A percentile compares a stretch with the other conserved stretches of the same genome.
Conservation (phyloP, 305 asterid species). For the Fraxinus paxiana region DNA sequence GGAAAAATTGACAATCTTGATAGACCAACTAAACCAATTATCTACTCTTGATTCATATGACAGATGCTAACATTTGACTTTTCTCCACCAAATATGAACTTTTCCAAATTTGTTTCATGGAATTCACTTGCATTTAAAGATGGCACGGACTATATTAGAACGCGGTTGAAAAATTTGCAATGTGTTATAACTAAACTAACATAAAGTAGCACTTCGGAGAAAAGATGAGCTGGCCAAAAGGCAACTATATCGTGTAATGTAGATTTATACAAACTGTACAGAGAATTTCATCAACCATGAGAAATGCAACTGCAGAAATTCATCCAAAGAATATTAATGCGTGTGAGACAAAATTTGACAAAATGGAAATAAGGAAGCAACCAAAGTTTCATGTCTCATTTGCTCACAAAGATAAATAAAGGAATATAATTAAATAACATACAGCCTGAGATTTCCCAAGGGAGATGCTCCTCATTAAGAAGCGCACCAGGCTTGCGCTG, state of each 20-base stretch:
- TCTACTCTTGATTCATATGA: background rate
- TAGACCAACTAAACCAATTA: background rate
- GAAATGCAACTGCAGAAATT: background rate
- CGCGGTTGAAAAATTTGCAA: background rate
- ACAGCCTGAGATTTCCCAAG: background rate
- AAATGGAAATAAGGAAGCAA: background rate
- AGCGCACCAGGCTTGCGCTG: background rate
- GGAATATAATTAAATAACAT: background rate
- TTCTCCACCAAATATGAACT: background rate
- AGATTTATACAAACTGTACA: background rate
- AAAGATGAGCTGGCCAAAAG: background rate
- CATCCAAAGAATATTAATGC: background rate
- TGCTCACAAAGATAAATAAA: background rate
- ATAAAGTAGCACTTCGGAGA: background rate
- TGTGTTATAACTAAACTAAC: background rate
- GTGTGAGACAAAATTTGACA: background rate
- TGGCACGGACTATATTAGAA: background rate
- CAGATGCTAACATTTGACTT: background rate
- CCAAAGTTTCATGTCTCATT: background rate
- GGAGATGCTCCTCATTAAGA: background rate
- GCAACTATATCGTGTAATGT: background rate
- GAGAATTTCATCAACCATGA: background rate
- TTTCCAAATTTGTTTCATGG: background rate
- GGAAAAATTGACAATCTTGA: conserved; percentile 1
- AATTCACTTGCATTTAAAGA: background rate